Conservation (phyloP, 1,284 basidiomycete species). For the Nidula niveotomentosa region DNA sequence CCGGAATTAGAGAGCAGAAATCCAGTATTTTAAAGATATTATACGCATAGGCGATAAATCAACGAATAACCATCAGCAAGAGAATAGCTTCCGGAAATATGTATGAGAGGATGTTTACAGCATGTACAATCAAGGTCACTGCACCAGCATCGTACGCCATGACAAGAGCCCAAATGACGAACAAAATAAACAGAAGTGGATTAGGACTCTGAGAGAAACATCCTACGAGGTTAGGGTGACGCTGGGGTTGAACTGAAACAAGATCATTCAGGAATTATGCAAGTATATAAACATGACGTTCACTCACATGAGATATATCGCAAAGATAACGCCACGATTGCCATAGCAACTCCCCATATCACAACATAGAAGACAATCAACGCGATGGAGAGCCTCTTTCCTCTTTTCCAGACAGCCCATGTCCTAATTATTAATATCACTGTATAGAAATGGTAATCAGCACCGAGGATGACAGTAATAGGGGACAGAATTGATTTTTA, state of each 20-base stretch:
- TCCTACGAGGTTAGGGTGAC: neutral
- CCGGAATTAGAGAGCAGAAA: neutral
- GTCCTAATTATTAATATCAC: neutral
- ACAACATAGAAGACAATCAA: neutral
- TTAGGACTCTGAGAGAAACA: neutral
- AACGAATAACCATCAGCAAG: neutral
- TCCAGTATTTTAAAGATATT: neutral
- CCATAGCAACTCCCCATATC: neutral
- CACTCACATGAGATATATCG: neutral
- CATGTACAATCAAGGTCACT: neutral
- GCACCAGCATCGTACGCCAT: neutral
- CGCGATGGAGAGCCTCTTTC: neutral
- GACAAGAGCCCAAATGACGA: neutral
- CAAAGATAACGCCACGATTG: neutral
- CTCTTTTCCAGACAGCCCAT: neutral
- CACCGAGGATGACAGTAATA: neutral
- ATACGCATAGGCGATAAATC: neutral
- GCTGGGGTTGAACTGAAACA: neutral
- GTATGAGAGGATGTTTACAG: neutral
- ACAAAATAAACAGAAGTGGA: neutral
- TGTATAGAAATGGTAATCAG: neutral
- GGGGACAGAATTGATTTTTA: no score
- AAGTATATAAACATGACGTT: neutral
- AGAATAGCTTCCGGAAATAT: neutral
- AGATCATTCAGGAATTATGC: neutral